Percentiles rank a stretch among this genome's conserved stretches.
Evolutionary conservation across 106 monocot genomes (phyloP).

Genomic region (Platanthera guangdongensis): DNA sequence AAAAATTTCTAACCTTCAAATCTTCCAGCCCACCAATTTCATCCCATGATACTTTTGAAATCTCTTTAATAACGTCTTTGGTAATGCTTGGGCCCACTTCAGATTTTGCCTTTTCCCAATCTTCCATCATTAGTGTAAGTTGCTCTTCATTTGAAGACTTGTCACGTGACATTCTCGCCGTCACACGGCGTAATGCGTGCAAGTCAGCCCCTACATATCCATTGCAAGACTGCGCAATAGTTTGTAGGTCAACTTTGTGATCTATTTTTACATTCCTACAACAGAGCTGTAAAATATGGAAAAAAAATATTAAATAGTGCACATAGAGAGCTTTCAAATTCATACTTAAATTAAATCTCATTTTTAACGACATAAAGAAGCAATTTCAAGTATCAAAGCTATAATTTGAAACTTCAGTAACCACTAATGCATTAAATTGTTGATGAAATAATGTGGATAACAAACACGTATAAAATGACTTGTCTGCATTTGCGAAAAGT

Average conservation of each 20-base stretch:
- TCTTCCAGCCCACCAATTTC: slow-evolving; percentile 91
- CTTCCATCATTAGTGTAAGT: slow-evolving; percentile 42
- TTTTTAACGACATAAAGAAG: not conserved
- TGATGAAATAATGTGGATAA: not conserved
- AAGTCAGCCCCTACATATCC: slow-evolving; percentile 96
- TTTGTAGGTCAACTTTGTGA: slow-evolving; percentile 59
- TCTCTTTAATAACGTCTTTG: slow-evolving; percentile 73
- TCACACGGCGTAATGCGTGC: slow-evolving; percentile 69
- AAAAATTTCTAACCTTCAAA: slow-evolving; percentile 51
- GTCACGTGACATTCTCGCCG: slow-evolving; percentile 49
- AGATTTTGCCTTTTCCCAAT: slow-evolving; percentile 71
- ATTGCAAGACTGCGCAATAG: slow-evolving; percentile 70
- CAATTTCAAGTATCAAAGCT: no score
- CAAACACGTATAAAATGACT: not conserved
- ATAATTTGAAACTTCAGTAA: no score
- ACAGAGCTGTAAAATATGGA: slow-evolving; percentile 48
- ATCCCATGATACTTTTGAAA: slow-evolving; percentile 77
- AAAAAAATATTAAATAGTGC: not conserved
- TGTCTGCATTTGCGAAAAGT: not conserved
- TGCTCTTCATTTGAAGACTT: slow-evolving; percentile 23
- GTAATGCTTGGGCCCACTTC: slow-evolving; percentile 71
- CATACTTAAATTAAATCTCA: not conserved
- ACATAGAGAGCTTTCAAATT: not conserved
- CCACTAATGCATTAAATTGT: not conserved
- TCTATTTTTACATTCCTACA: slow-evolving; percentile 51